Evolutionary conservation across 345 rosid species (phyloP), one percentile per base, ranked within the genome.

Genomic region (Lepidium africanum): DNA sequence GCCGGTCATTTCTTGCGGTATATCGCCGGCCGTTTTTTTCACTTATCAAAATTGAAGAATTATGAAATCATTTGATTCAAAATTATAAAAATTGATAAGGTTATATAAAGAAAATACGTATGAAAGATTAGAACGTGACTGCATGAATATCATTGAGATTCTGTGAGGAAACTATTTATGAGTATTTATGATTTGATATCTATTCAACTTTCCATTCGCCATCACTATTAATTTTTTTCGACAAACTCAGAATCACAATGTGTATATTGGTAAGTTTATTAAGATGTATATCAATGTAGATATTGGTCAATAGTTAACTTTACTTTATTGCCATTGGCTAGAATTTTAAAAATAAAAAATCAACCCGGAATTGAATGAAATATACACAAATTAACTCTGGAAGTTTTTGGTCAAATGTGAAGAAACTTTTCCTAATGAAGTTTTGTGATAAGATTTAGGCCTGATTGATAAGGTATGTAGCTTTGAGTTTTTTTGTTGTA

Each of bases 91-190:
- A 27, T 27, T 27, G 32, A 27, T 27, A 30, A 3, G 7, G 33
- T 30, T 30, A 37, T 5, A 36, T 49, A 64, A 37, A 64, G 69
- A 49, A 64, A 49, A 35, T 21, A 37, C 6, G 23, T 21, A 19
- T 65, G 7, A 9, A 51, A 59, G 53, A 50, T 45, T 53, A 47
- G 39, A 57, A 55, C 76, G 49, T 71, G 76, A 63, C 56, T 63
- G 50, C 43, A 45, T 71, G 58, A 54, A 63, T 54, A 71, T 54
- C 30, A 36, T 15, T 21, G 12, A 27, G 41, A 15, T 62, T 23
- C 7, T 40, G 13, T 19, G 12, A 51, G 21, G 10, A 51, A 38
- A 11, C 9, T 58, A 47, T 38, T 57, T 45, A 45, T 35, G 19
- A 36, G 49, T 69, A 49, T 32, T 40, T 41, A 19, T 60, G 66